phyloP scores from a whole-genome alignment of 176 grass and related monocot genomes.

The Aegilops longissima region DNA sequence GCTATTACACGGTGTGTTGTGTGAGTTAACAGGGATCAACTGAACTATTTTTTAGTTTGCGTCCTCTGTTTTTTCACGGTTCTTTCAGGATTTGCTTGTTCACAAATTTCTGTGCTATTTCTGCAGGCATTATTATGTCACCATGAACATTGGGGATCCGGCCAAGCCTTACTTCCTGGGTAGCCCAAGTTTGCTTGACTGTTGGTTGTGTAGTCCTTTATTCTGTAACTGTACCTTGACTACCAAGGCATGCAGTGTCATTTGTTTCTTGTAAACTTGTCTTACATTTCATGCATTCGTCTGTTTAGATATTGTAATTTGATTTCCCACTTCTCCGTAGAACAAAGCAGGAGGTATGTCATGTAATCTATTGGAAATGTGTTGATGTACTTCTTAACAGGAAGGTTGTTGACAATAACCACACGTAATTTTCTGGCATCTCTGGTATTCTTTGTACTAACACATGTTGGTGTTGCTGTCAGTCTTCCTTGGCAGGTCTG shows the following conservation, averaged over 20 bases:
- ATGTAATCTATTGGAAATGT: conserved; percentile 80
- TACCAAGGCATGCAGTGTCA: neutral
- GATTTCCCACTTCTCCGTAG: conserved; percentile 21
- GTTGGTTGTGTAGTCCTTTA: neutral
- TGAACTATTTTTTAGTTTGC: too few relatives aligned
- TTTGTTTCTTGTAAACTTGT: neutral
- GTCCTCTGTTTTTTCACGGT: too few relatives aligned
- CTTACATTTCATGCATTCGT: neutral
- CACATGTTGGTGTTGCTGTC: neutral
- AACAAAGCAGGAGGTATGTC: conserved; percentile 82
- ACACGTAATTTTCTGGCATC: neutral
- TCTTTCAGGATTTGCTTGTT: too few relatives aligned
- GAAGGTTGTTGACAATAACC: conserved; percentile 42
- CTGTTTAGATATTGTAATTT: neutral
- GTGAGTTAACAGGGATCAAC: too few relatives aligned
- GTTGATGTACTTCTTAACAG: conserved; percentile 85
- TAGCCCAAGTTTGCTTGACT: too few relatives aligned
- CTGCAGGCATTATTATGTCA: too few relatives aligned
- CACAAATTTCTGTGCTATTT: too few relatives aligned
- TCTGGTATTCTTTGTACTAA: neutral
- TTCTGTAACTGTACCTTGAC: neutral
- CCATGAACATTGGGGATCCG: too few relatives aligned
- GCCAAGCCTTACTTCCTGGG: too few relatives aligned
- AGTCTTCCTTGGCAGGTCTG: conserved; percentile 78
- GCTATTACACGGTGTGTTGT: neutral